Conservation (phyloP, 306 rosid species). For the Arachis stenosperma region DNA sequence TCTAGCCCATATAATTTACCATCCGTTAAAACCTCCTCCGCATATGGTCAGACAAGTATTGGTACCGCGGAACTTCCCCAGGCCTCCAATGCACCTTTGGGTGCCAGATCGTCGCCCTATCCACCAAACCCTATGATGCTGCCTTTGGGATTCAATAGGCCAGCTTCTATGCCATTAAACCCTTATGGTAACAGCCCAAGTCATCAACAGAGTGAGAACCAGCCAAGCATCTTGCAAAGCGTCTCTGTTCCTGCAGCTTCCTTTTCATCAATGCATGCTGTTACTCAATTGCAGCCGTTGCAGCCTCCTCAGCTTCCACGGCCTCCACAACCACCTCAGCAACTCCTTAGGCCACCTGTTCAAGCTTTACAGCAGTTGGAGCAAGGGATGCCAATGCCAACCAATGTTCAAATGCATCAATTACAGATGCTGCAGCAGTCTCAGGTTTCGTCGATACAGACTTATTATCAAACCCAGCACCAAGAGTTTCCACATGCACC, state of each 20-base stretch:
- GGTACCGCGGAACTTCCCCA: conserved; percentile 63
- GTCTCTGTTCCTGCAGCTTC: conserved; percentile 61
- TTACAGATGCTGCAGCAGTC: conserved; percentile 80
- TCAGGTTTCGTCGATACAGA: conserved; percentile 56
- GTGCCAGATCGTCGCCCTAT: conserved; percentile 63
- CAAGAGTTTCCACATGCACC: conserved; percentile 8
- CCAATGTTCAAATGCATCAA: conserved; percentile 59
- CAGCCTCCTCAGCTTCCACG: conserved; percentile 98
- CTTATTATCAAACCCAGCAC: background rate
- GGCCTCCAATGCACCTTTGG: conserved; percentile 55
- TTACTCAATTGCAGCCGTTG: conserved; percentile 88
- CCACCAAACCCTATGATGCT: conserved; percentile 57
- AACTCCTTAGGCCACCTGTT: conserved; percentile 85
- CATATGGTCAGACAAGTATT: conserved; percentile 58
- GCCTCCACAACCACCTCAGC: conserved; percentile 96
- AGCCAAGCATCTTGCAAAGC: conserved; percentile 61
- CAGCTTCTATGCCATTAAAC: conserved; percentile 62
- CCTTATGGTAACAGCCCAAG: conserved; percentile 60
- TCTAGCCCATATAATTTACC: conserved; percentile 70
- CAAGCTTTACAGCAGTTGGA: conserved; percentile 80
- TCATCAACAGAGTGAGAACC: conserved; percentile 78
- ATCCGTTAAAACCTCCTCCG: conserved; percentile 60
- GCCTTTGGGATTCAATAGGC: conserved; percentile 61
- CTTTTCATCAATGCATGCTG: conserved; percentile 69
- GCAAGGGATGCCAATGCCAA: conserved; percentile 62